These are phyloP conservation scores for Bombardia bombarda DNA, from an alignment of 495 filamentous ascomycete species.

Conservation along the genomic window DNA sequence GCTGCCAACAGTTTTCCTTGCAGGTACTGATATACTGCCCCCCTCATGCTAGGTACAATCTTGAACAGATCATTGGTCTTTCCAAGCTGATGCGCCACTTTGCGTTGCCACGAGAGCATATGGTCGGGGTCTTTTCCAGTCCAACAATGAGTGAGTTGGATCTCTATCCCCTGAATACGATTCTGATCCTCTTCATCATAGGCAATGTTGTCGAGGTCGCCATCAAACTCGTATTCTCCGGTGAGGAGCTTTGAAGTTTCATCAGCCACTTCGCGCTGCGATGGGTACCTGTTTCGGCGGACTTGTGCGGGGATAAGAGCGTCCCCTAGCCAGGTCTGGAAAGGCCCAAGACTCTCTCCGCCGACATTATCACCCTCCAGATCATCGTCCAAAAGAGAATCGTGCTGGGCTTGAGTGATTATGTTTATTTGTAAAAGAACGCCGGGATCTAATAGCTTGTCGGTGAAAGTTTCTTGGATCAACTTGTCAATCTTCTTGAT, in stretches of 20 bases:
- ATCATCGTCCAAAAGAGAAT: constrained; percentile 50
- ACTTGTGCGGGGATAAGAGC: constrained; percentile 21
- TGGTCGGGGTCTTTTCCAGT: constrained; percentile 21
- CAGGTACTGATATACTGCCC: constrained; percentile 33
- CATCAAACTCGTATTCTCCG: constrained; percentile 30
- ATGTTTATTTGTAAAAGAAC: constrained; percentile 44
- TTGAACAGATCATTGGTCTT: constrained; percentile 21
- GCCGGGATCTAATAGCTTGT: constrained; percentile 39
- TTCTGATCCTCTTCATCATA: constrained; percentile 33
- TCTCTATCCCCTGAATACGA: constrained; percentile 23
- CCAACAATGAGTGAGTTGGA: constrained; percentile 28
- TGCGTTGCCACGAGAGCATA: constrained; percentile 6
- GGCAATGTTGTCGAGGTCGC: constrained; percentile 27
- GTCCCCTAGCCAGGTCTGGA: constrained; percentile 58
- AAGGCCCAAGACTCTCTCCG: constrained; percentile 32
- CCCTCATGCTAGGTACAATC: constrained; percentile 22
- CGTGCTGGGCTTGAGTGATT: constrained; percentile 52
- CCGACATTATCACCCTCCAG: constrained; percentile 40
- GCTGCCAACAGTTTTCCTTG: constrained; percentile 24
- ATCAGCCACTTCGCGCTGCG: constrained; percentile 20
- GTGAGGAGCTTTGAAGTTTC: constrained; percentile 14
- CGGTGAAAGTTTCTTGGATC: constrained; percentile 38
- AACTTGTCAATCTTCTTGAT: constrained; percentile 34
- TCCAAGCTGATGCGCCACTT: constrained; percentile 6
- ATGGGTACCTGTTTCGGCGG: constrained; percentile 7